Base-by-base conservation (phyloP, 495 filamentous ascomycete genomes). In the Xeromyces bisporus region DNA sequence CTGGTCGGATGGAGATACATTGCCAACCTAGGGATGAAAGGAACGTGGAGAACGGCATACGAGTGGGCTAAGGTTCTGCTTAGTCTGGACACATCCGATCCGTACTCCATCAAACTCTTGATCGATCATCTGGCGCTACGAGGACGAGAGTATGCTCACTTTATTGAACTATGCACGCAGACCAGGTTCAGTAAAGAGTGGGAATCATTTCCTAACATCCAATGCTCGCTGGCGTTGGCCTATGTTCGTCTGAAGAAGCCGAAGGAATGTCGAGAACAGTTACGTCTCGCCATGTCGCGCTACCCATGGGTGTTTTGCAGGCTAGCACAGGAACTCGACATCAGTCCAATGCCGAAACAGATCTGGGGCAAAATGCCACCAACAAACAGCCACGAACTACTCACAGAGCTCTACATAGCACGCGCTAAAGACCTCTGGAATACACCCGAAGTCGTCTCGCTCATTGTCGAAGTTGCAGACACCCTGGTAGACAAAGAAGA, bases 61-160 rank as follows among this genome's bases (percentile, higher is more conserved):
- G 91, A 96, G 51, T 99, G 86, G 83, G 68, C 77, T 4, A 93
- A 91, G 51, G 55, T 96, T 6, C 51, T 93, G 6, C 58, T 93
- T 1, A 69, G 73, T 36, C 51, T 99, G 41, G 72, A 73, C n/a
- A 60, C 53, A 0, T 6, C 10, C 4, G 89, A 99, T 49, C 86
- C 85, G 1, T 93, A 93, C 42, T 77, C 69, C 35, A 66, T 93
- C 35, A 64, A 67, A 26, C 64, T 89, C 12, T 51, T 78, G 35
- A 67, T 93, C 35, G 89, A 94, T 46, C 75, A 85, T 37, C 62
- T 91, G 12, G 80, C 82, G 6, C 62, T 99, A 12, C 72, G 83
- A 28, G 76, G 80, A 14, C 64, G 75, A 29, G 78, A 93, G 44
- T 72, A 77, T 12, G 53, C 77, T 23, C 75, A 77, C 47, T 71